Percentiles rank a stretch among this genome's conserved stretches.
These are phyloP conservation scores for Ganoderma resinaceum DNA, from an alignment of 1,284 basidiomycete species.

Conservation along the genomic window DNA sequence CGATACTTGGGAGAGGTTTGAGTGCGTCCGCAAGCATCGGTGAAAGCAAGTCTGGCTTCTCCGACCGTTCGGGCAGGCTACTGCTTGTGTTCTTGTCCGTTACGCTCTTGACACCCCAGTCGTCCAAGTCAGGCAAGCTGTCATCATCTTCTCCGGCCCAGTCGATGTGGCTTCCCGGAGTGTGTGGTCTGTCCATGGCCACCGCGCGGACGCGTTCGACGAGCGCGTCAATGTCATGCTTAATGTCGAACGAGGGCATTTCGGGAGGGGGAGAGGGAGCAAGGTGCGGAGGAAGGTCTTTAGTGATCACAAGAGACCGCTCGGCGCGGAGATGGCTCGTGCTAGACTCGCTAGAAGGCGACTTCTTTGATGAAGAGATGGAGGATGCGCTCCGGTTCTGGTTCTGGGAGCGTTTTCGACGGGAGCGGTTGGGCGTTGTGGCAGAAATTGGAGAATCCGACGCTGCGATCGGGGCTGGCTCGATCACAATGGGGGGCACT, in stretches of 20 bases:
- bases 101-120: slow-evolving; percentile 69
- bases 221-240: slow-evolving; percentile 69
- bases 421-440: slow-evolving; percentile 35
- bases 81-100: slow-evolving; percentile 37
- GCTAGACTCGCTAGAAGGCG: slow-evolving; percentile 35
- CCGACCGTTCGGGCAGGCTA: not conserved
- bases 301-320: slow-evolving; percentile 40
- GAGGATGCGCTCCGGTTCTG: slow-evolving; percentile 29
- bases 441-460: slow-evolving; percentile 29
- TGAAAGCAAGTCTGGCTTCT: slow-evolving; percentile 53
- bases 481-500: slow-evolving; percentile 31
- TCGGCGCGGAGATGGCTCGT: slow-evolving; percentile 28
- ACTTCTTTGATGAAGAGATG: slow-evolving; percentile 36
- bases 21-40: slow-evolving; percentile 73
- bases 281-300: slow-evolving; percentile 71
- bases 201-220: slow-evolving; percentile 75
- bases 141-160: slow-evolving; percentile 88
- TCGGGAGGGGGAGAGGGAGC: slow-evolving; percentile 34
- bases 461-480: slow-evolving; percentile 22
- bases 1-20: slow-evolving; percentile 63
- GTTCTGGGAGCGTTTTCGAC: slow-evolving; percentile 39
- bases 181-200: slow-evolving; percentile 74
- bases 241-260: slow-evolving; percentile 53
- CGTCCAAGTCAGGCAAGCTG: slow-evolving; percentile 79
- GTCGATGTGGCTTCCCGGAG: slow-evolving; percentile 80